Percentiles rank a stretch among this genome's conserved stretches.
Evolutionary conservation across 208 protist genomes (phyloP).

Genomic region (Wallacemonas sp.): DNA sequence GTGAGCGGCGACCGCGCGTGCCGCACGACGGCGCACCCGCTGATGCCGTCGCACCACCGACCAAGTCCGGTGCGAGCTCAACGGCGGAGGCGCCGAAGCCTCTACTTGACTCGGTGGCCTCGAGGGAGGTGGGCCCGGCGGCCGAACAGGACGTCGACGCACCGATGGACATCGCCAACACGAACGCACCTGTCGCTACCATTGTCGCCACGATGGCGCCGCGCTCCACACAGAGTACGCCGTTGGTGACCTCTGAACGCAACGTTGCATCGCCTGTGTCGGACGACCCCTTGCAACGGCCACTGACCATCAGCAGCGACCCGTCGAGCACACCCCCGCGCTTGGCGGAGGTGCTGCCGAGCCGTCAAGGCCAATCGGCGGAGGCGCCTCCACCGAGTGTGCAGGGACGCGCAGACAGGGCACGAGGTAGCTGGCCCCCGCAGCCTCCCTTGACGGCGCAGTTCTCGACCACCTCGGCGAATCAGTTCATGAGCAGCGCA

Average conservation of each 20-base stretch:
- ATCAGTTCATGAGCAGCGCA: constrained; percentile 8
- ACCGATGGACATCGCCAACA: no score
- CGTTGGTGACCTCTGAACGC: background rate
- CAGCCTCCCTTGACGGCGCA: background rate
- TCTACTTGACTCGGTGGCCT: no score
- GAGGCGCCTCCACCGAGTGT: no score
- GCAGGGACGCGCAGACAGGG: no score
- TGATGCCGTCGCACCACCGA: background rate
- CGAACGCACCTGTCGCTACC: background rate
- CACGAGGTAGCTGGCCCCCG: no score
- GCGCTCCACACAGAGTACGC: background rate
- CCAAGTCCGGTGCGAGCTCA: background rate
- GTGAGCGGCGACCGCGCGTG: background rate
- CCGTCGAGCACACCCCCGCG: background rate
- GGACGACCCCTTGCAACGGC: background rate
- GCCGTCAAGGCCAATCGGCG: background rate
- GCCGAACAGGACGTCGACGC: no score
- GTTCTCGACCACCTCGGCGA: background rate
- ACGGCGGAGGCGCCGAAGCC: no score
- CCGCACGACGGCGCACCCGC: background rate
- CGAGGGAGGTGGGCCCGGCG: no score
- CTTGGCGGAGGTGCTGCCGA: background rate
- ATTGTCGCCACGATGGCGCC: background rate
- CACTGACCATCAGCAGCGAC: background rate
- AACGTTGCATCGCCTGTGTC: background rate